Conservation (phyloP, 164 flowering plant genomes). For the Amborella trichopoda region DNA sequence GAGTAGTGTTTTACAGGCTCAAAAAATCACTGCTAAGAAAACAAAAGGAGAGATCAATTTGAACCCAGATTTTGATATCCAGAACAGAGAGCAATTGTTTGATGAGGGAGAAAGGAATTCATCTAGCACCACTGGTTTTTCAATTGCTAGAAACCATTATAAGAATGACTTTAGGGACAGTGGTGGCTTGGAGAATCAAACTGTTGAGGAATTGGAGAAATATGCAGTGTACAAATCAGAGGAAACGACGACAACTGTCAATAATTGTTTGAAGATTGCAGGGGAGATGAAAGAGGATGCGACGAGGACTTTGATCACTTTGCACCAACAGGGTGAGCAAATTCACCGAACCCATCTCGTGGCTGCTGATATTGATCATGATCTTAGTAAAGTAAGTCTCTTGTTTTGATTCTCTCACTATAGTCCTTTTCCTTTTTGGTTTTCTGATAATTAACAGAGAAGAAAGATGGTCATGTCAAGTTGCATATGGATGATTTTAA, state of each 20-base stretch:
- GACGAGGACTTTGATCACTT: conserved; percentile 43
- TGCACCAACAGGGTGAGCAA: conserved; percentile 82
- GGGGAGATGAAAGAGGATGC: conserved; percentile 69
- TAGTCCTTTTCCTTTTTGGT: neutral
- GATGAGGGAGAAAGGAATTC: neutral
- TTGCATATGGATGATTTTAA: too few species aligned
- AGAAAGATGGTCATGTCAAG: too few species aligned
- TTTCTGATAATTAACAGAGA: neutral
- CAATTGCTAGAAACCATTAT: conserved; percentile 28
- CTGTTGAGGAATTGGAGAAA: conserved; percentile 57
- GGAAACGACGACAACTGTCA: conserved; percentile 50
- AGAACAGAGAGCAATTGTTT: neutral
- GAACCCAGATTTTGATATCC: too few species aligned
- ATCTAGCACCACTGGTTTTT: neutral
- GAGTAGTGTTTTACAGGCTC: conserved; percentile 18
- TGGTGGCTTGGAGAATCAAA: conserved; percentile 45
- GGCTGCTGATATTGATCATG: conserved; percentile 52
- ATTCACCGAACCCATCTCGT: conserved; percentile 53
- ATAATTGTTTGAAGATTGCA: conserved; percentile 59
- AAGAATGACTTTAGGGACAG: conserved; percentile 35
- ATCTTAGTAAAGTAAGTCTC: conserved; percentile 43
- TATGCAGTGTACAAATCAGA: conserved; percentile 61
- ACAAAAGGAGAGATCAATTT: neutral
- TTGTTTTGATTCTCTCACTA: neutral
- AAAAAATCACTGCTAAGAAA: neutral